Evolutionary conservation across 768 basidiomycete species (phyloP), one percentile per base, ranked within the genome.

Genomic region (Mycena amicta): DNA sequence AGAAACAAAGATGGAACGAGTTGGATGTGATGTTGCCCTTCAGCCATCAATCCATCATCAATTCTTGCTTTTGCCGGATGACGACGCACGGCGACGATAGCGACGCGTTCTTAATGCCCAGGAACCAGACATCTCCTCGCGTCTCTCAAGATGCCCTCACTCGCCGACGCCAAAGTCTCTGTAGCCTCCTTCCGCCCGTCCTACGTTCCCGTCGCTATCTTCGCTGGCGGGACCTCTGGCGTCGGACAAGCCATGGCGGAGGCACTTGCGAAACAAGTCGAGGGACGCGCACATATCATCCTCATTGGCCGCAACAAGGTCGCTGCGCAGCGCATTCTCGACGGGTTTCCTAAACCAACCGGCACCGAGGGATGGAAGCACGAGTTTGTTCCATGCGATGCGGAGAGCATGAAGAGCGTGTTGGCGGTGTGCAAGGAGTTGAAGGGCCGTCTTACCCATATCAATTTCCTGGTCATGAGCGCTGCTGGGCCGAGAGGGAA

Each of bases 241-340:
- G 53, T 65, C 2, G 76, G 76, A 22, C 64, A 70, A 47, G 74
- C 68, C 22, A 68, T 70, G 52, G 74, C 76, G 1, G 61, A 68
- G 52, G 64, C 68, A 20, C 70, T 76, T 53, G 73, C 74, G 1
- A 63, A 63, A 16, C 66, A 72, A 59, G 68, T 70, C 18, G 67
- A 72, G 41, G 74, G 75, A 39, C 67, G 70, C 59, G 67, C 70
- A 30, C 72, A 75, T 55, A 74, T 75, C 67, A 66, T 75, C 55
- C 56, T 76, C 52, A 57, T 70, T 43, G 75, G 75, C 5, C 70
- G 73, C 50, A 74, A 70, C 59, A 61, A 67, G 39, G 57, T 57
- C 18, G 68, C 73, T 25, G 75, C 71, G 1, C 63, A 71, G 40
- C 29, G 50, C 27, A 65, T 70, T 65, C 67, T 76, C 59, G 69